Evolutionary conservation across 371 early-diverging fungal species (phyloP).

Genomic region (Circinella umbellata): DNA sequence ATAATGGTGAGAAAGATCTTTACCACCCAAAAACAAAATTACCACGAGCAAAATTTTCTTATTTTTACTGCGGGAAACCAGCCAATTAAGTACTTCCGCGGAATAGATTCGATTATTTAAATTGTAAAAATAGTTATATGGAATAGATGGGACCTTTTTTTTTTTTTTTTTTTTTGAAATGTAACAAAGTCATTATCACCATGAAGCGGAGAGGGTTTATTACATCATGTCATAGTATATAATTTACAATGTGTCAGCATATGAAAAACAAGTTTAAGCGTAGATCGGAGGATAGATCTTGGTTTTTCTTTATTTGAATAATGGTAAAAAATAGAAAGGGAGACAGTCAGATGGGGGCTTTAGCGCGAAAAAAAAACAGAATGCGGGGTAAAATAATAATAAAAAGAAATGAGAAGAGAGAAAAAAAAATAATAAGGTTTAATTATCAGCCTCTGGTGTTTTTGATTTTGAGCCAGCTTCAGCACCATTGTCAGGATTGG

Average conservation of each 20-base stretch:
- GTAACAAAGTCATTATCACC: no score
- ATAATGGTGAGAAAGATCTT: neutral
- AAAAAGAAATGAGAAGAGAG: no score
- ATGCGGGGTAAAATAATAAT: no score
- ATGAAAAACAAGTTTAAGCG: neutral
- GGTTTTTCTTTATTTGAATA: no score
- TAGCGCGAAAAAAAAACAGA: no score
- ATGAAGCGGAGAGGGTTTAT: neutral
- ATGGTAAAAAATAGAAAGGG: no score
- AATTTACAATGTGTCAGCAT: neutral
- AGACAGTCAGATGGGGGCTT: no score
- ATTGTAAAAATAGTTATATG: no score
- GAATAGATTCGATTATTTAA: neutral
- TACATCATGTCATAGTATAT: slow-evolving; percentile 1
- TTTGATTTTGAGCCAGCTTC: neutral
- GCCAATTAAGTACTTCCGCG: neutral
- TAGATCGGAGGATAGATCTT: neutral
- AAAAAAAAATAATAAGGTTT: no score
- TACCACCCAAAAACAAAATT: neutral
- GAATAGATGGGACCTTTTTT: no score
- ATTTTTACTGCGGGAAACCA: neutral
- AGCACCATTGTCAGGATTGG: neutral
- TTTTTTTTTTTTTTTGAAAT: no score
- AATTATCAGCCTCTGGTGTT: neutral
- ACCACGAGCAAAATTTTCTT: neutral